phyloP scores from a whole-genome alignment of 106 monocot species.

The Agapanthus africanus region DNA sequence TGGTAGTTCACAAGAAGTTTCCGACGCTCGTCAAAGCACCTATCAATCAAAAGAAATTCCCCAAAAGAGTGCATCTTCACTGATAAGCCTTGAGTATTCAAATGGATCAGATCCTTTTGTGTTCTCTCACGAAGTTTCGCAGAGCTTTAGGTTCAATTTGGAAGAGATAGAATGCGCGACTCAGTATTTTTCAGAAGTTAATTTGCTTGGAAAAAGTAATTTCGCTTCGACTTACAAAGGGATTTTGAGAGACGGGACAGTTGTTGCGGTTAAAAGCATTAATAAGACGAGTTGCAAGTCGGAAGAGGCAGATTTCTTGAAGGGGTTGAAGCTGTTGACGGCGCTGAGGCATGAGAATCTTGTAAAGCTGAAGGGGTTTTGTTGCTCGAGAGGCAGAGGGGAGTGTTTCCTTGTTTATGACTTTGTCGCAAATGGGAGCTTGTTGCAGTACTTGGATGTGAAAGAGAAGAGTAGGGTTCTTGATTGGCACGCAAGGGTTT shows the following conservation, averaged over 20 bases:
- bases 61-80: slow-evolving; percentile 41
- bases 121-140: slow-evolving; percentile 58
- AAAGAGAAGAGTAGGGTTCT: slow-evolving; percentile 33
- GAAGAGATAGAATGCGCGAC: slow-evolving; percentile 89
- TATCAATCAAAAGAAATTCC: slow-evolving; percentile 46
- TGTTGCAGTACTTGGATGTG: slow-evolving; percentile 54
- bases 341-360: slow-evolving; percentile 63
- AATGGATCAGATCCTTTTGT: slow-evolving; percentile 75
- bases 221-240: slow-evolving; percentile 75
- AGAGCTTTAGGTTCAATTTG: slow-evolving; percentile 68
- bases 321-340: slow-evolving; percentile 64
- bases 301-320: slow-evolving; percentile 81
- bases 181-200: slow-evolving; percentile 87
- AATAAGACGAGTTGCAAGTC: slow-evolving; percentile 77
- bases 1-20: slow-evolving; percentile 43
- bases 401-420: slow-evolving; percentile 93
- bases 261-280: slow-evolving; percentile 71
- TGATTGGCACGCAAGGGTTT: slow-evolving; percentile 69
- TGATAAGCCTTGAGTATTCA: slow-evolving; percentile 73
- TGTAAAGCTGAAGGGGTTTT: slow-evolving; percentile 63
- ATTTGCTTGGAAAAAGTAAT: slow-evolving; percentile 60
- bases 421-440: slow-evolving; percentile 62
- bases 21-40: slow-evolving; percentile 51
- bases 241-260: slow-evolving; percentile 60
- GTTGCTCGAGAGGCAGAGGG: slow-evolving; percentile 76